phyloP scores from a whole-genome alignment of 202 grass and related monocot genomes.

The Miscanthus sacchariflorus region DNA sequence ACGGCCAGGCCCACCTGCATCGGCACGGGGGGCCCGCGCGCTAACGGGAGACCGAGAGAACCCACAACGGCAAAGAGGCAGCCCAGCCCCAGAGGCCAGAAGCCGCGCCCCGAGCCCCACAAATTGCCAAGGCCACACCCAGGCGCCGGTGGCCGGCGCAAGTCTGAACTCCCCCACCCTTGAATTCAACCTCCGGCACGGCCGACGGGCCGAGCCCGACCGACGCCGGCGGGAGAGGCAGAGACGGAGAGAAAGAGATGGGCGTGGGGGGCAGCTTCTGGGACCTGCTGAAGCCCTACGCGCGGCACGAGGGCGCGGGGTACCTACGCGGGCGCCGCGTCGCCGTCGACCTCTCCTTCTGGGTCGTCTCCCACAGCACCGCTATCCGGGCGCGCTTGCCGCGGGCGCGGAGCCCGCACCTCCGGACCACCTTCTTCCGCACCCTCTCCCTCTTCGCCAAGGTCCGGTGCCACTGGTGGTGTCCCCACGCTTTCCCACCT shows the following conservation, averaged over 20 bases:
- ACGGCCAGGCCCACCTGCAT: slow-evolving; percentile 29
- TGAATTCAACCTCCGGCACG: slow-evolving; percentile 5
- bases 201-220: neutral
- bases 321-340: slow-evolving; percentile 87
- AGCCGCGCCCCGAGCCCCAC: neutral
- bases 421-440: slow-evolving; percentile 88
- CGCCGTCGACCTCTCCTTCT: slow-evolving; percentile 95
- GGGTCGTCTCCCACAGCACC: slow-evolving; percentile 87
- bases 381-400: slow-evolving; percentile 69
- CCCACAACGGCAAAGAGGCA: neutral
- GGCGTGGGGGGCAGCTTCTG: slow-evolving; percentile 87
- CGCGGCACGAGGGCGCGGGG: slow-evolving; percentile 67
- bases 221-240: slow-evolving; percentile 6
- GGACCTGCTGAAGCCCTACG: slow-evolving; percentile 85
- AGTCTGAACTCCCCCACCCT: neutral
- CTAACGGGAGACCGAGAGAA: slow-evolving; percentile 20
- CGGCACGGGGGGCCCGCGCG: neutral
- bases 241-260: slow-evolving; percentile 44
- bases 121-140: neutral
- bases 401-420: slow-evolving; percentile 65
- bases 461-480: slow-evolving; percentile 39
- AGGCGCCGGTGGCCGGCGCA: slow-evolving; percentile 7
- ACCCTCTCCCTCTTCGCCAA: slow-evolving; percentile 91
- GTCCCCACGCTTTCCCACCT: neutral
- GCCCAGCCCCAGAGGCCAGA: neutral